Evolutionary conservation across 148 eudicot species (phyloP).

Genomic region (Hydrangea macrophylla): DNA sequence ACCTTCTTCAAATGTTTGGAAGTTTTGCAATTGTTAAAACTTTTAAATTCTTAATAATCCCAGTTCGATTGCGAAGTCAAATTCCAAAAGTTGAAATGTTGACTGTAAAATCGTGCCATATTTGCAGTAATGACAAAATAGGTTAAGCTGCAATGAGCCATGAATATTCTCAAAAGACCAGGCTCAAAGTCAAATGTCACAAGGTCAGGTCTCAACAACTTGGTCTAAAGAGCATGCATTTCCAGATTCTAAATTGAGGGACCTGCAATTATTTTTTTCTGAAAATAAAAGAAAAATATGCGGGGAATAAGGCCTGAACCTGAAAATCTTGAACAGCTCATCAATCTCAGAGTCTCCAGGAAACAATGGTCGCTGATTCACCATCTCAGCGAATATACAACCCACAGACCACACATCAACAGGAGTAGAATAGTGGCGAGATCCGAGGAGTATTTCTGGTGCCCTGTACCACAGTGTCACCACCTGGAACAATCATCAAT

Average conservation of each 20-base stretch:
- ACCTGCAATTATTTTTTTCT: not conserved
- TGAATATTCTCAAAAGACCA: too few relatives aligned
- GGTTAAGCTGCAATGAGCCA: too few relatives aligned
- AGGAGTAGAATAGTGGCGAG: constrained; percentile 92
- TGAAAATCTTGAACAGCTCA: constrained; percentile 82
- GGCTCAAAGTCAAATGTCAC: not conserved
- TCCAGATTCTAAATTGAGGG: not conserved
- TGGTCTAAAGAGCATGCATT: not conserved
- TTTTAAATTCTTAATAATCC: too few relatives aligned
- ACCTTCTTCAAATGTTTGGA: too few relatives aligned
- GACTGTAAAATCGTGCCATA: too few relatives aligned
- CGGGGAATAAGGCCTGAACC: constrained; percentile 34
- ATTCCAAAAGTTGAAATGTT: too few relatives aligned
- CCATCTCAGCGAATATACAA: constrained; percentile 99
- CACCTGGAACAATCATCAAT: constrained; percentile 51
- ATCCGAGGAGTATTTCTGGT: constrained; percentile 94
- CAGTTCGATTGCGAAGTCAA: too few relatives aligned
- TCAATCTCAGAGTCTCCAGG: constrained; percentile 95
- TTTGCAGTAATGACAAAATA: too few relatives aligned
- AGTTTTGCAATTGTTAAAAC: too few relatives aligned
- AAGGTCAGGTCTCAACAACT: not conserved
- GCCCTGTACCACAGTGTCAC: constrained; percentile 99
- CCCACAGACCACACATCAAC: constrained; percentile 99
- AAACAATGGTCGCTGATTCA: constrained; percentile 78
- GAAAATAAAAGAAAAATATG: not conserved